phyloP scores from a whole-genome alignment of 129 eudicot species.

The Logfia minima region DNA sequence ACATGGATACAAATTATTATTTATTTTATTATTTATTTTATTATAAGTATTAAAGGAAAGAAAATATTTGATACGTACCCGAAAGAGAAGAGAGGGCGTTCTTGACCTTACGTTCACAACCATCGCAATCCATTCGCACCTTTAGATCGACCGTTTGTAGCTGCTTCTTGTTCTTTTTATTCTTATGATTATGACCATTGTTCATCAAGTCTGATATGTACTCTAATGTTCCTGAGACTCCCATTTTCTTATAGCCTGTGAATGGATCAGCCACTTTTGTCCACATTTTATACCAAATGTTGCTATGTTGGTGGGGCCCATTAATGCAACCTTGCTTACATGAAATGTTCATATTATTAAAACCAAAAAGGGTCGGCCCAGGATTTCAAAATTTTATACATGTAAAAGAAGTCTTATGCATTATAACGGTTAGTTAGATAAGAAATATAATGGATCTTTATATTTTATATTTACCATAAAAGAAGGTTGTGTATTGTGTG shows the following conservation, averaged over 20 bases:
- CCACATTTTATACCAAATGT: slow-evolving; percentile 11
- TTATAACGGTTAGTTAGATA: no score
- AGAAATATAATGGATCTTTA: no score
- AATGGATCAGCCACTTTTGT: neutral
- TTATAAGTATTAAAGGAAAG: no score
- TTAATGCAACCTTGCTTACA: neutral
- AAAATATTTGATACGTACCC: slow-evolving; percentile 6
- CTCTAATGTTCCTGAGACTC: slow-evolving; percentile 63
- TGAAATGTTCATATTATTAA: neutral
- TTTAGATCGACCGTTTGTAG: slow-evolving; percentile 69
- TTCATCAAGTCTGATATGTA: slow-evolving; percentile 63
- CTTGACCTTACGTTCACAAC: slow-evolving; percentile 89
- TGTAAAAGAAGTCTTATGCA: no score
- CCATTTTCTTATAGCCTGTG: slow-evolving; percentile 33
- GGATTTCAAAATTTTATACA: no score
- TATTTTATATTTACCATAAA: no score
- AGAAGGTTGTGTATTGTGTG: no score
- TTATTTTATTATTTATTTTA: no score
- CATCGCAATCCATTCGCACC: slow-evolving; percentile 89
- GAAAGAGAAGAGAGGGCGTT: slow-evolving; percentile 64
- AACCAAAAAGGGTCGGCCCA: neutral
- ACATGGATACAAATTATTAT: neutral
- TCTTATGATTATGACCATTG: slow-evolving; percentile 58
- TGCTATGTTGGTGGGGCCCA: slow-evolving; percentile 8
- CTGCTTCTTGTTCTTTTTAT: slow-evolving; percentile 47